Evolutionary conservation across 495 filamentous ascomycete genomes (phyloP).

Genomic region (Margaritispora aquatica): DNA sequence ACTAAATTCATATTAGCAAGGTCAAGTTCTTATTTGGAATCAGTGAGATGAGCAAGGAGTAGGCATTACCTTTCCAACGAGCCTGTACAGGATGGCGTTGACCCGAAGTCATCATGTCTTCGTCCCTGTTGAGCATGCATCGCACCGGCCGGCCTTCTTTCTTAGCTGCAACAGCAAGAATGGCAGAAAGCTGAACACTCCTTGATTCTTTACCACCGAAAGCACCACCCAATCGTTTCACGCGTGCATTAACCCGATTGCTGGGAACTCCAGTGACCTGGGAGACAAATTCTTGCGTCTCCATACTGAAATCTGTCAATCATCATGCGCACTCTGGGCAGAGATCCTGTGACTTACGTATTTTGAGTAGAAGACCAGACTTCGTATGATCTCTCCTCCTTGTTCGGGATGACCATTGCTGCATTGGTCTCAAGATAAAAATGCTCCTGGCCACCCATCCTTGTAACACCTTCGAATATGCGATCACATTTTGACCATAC

Average conservation of each 20-base stretch:
- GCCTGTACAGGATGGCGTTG: slow-evolving; percentile 35
- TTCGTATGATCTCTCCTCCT: slow-evolving; percentile 32
- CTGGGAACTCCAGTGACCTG: slow-evolving; percentile 35
- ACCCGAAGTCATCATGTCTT: slow-evolving; percentile 34
- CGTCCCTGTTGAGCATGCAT: slow-evolving; percentile 37
- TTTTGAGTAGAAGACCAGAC: slow-evolving; percentile 40
- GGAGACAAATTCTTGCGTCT: slow-evolving; percentile 36
- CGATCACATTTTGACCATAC: slow-evolving; percentile 26
- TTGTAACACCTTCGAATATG: slow-evolving; percentile 31
- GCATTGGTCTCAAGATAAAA: slow-evolving; percentile 38
- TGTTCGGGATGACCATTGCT: slow-evolving; percentile 31
- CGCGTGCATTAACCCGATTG: slow-evolving; percentile 33
- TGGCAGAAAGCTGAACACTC: slow-evolving; percentile 29
- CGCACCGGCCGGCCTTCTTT: slow-evolving; percentile 32
- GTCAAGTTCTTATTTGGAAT: too few relatives aligned
- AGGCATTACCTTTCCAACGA: slow-evolving; percentile 31
- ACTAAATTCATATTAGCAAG: slow-evolving; percentile 17
- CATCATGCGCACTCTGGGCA: too few relatives aligned
- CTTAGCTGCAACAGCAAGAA: slow-evolving; percentile 35
- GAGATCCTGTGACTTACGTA: slow-evolving; percentile 12
- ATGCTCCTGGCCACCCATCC: slow-evolving; percentile 37
- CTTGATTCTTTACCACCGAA: slow-evolving; percentile 38
- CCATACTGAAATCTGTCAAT: slow-evolving; percentile 20
- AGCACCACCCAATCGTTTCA: slow-evolving; percentile 35
- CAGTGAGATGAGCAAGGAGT: too few relatives aligned